Conservation (phyloP, 139 green algal species). For the Coccomyxa sp. region DNA sequence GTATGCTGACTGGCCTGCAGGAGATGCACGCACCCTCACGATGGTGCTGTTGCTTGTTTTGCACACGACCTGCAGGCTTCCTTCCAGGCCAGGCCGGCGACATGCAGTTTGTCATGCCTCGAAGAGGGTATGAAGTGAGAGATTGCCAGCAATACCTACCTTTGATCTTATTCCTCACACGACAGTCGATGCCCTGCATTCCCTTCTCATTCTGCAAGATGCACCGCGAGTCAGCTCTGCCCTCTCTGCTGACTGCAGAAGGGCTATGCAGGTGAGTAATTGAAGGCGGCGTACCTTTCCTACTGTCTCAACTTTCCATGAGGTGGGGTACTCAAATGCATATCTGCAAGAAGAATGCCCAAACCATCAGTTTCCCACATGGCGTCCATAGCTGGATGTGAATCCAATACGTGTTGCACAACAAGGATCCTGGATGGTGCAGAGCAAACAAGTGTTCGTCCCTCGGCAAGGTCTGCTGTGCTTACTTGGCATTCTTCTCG, state of each 20-base stretch:
- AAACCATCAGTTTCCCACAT: too few species aligned
- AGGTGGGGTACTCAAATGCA: constrained; percentile 71
- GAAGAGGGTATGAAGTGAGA: neutral
- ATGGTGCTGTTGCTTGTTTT: neutral
- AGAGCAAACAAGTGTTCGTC: too few species aligned
- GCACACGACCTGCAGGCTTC: neutral
- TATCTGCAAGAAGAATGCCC: constrained; percentile 46
- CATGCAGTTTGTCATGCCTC: too few species aligned
- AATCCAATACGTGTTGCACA: neutral
- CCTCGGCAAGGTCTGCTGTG: too few species aligned
- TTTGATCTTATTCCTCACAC: constrained; percentile 49
- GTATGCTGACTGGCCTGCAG: constrained; percentile 57
- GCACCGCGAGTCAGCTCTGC: neutral
- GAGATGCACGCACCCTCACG: too few species aligned
- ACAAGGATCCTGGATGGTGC: neutral
- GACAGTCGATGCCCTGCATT: constrained; percentile 79
- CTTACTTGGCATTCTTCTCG: constrained; percentile 56
- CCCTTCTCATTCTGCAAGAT: constrained; percentile 73
- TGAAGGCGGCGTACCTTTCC: constrained; percentile 52
- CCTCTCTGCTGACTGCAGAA: too few species aligned
- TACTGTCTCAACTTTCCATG: constrained; percentile 68
- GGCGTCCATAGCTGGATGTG: neutral
- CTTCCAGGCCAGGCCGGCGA: too few species aligned
- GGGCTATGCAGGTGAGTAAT: too few species aligned
- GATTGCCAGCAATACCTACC: neutral